phyloP scores from a whole-genome alignment of 2,329 filamentous ascomycete genomes.

The Coniella vitis region DNA sequence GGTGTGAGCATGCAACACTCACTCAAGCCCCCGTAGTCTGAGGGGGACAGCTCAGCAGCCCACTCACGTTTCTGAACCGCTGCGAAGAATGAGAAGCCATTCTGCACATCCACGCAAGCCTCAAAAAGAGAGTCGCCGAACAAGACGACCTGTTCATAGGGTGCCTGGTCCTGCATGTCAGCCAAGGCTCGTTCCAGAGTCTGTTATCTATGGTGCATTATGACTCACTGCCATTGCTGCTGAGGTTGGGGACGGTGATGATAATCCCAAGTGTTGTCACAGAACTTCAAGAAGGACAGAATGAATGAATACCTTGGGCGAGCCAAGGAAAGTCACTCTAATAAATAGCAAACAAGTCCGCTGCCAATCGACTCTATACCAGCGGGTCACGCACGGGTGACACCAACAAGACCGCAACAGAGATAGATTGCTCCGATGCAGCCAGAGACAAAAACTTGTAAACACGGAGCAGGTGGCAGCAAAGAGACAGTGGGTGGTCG shows the following conservation, averaged over 20 bases:
- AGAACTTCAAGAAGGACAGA: not conserved
- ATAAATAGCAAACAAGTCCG: too few species aligned
- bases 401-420: too few species aligned
- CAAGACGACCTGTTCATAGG: slow-evolving; percentile 70
- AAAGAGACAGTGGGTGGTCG: too few species aligned
- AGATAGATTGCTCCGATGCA: too few species aligned
- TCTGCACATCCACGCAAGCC: slow-evolving; percentile 49
- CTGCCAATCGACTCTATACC: too few species aligned
- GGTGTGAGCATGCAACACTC: not conserved
- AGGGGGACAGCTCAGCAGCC: not conserved
- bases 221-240: slow-evolving; percentile 12
- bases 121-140: slow-evolving; percentile 90
- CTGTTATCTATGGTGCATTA: not conserved
- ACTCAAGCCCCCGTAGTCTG: not conserved
- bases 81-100: slow-evolving; percentile 69
- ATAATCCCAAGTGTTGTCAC: not conserved
- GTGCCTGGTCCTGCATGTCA: slow-evolving; percentile 27
- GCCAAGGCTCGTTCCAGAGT: not conserved
- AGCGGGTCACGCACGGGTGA: too few species aligned
- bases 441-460: too few species aligned
- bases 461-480: too few species aligned
- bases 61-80: slow-evolving; percentile 61
- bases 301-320: not conserved
- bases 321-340: too few species aligned
- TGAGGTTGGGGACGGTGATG: not conserved